Evolutionary conservation across 805 yeast genomes (phyloP).

Genomic region (Monosporozyma yasuniensis): DNA sequence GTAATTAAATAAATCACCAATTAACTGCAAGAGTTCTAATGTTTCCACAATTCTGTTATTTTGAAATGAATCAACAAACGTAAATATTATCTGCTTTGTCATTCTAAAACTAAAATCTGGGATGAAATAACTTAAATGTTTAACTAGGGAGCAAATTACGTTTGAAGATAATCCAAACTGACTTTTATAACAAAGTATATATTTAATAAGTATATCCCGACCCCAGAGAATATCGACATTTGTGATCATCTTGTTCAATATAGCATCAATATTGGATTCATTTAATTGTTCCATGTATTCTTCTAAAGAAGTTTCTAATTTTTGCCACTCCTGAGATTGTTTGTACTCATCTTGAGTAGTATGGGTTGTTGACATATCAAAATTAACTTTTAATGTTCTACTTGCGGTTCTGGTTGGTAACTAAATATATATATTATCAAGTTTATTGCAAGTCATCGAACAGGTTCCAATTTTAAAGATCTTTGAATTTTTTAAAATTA

Average conservation of each 20-base stretch:
- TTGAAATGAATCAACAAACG: constrained; percentile 46
- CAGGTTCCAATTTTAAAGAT: neutral
- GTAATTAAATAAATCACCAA: constrained; percentile 41
- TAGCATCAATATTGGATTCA: constrained; percentile 38
- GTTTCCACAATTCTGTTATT: neutral
- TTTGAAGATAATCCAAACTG: neutral
- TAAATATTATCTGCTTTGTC: constrained; percentile 43
- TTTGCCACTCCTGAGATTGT: constrained; percentile 53
- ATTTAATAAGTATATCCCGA: constrained; percentile 40
- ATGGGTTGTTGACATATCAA: neutral
- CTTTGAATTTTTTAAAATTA: neutral
- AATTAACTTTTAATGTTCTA: neutral
- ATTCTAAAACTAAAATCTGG: constrained; percentile 61
- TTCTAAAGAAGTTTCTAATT: constrained; percentile 39
- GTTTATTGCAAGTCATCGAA: neutral
- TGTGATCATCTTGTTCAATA: constrained; percentile 43
- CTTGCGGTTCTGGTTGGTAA: too few relatives aligned
- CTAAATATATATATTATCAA: neutral
- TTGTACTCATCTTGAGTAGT: constrained; percentile 4
- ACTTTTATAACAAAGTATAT: neutral
- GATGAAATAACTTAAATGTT: constrained; percentile 34
- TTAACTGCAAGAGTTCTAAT: neutral
- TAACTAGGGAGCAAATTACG: neutral
- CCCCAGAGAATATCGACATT: constrained; percentile 50
- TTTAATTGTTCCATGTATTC: constrained; percentile 40